Percentiles rank a stretch among this genome's conserved stretches.
phyloP scores from a whole-genome alignment of 192 early-diverging fungal species.

The Umbelopsis isabellina region DNA sequence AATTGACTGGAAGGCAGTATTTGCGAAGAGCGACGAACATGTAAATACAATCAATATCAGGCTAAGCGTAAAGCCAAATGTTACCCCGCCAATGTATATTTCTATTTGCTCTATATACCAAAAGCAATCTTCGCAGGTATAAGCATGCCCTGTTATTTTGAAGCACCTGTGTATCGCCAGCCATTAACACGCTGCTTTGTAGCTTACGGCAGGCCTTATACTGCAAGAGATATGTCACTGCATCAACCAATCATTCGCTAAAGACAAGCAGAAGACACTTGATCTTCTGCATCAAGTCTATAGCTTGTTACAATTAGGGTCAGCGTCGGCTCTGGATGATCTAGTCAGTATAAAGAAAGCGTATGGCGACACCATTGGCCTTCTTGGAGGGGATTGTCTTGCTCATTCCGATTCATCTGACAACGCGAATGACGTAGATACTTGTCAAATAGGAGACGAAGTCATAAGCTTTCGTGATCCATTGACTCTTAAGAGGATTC shows the following conservation, averaged over 20 bases:
- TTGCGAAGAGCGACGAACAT: background rate
- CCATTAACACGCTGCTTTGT: background rate
- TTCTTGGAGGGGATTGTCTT: background rate
- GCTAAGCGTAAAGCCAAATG: background rate
- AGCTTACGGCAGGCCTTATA: conserved; percentile 8
- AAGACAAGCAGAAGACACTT: background rate
- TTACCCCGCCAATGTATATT: conserved; percentile 9
- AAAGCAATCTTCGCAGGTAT: conserved; percentile 5
- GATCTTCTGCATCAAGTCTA: background rate
- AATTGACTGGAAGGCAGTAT: background rate
- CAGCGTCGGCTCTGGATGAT: background rate
- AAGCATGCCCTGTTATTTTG: background rate
- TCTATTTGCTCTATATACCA: background rate
- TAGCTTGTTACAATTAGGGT: background rate
- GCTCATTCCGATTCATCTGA: background rate
- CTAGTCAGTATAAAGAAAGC: background rate
- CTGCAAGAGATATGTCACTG: conserved; percentile 15
- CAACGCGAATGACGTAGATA: background rate
- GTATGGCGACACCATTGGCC: background rate
- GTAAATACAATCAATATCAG: background rate
- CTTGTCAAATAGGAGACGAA: background rate
- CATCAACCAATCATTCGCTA: conserved; percentile 13
- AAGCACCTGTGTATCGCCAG: too few species aligned
- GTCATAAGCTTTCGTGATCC: background rate
- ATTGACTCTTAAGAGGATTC: background rate